A percentile compares a stretch with the other conserved stretches of the same genome.
Conservation (phyloP, 176 grass and related monocot species). For the Tillandsia fasciculata region DNA sequence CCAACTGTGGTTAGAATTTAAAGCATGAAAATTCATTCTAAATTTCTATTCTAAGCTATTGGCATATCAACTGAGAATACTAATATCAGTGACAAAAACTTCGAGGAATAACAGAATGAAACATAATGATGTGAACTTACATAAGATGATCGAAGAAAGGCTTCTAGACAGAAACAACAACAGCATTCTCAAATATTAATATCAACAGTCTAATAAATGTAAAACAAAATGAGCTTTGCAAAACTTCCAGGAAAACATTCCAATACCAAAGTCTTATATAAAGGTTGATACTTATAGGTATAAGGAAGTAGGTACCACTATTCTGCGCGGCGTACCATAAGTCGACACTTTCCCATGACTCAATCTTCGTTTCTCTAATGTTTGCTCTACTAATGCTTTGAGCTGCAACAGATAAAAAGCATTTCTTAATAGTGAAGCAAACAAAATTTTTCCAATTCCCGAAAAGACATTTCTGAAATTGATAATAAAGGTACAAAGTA, state of each 20-base stretch:
- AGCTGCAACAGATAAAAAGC: constrained; percentile 37
- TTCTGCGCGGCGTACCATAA: constrained; percentile 78
- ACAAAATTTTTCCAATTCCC: constrained; percentile 1
- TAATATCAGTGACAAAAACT: not conserved
- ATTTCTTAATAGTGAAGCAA: constrained; percentile 9
- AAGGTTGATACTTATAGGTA: not conserved
- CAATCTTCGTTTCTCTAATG: constrained; percentile 70
- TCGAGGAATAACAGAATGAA: not conserved
- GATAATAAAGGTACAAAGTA: too few relatives aligned
- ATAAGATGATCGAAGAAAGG: not conserved
- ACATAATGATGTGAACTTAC: not conserved
- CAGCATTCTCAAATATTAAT: not conserved
- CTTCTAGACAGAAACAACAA: not conserved
- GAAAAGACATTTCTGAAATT: not conserved
- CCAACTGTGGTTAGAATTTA: too few relatives aligned
- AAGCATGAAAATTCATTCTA: too few relatives aligned
- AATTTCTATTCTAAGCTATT: not conserved
- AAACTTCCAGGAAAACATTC: not conserved
- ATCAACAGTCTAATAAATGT: not conserved
- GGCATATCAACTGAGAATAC: not conserved
- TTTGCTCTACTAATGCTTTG: constrained; percentile 49
- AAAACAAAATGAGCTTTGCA: not conserved
- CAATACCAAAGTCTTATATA: not conserved
- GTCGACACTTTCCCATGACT: constrained; percentile 47
- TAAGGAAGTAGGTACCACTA: constrained; percentile 43